Evolutionary conservation across 352 stramenopile species (phyloP), one percentile per base, ranked within the genome.

Genomic region (Globisporangium perplexum): DNA sequence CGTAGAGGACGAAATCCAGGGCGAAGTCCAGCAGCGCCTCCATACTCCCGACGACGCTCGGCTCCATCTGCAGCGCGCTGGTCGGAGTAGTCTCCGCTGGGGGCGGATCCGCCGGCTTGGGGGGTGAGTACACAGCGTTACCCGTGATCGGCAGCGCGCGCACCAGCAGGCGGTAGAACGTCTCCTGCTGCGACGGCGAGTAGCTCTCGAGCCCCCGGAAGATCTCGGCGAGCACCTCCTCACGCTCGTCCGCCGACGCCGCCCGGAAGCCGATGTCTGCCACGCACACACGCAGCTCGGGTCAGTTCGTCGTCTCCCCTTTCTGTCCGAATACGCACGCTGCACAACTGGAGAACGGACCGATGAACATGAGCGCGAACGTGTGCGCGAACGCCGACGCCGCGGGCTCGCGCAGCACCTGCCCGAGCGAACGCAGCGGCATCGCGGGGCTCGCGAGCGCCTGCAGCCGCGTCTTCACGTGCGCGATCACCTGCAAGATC

Each of bases 341-440:
- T 30, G 26, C 26, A 30, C 26, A 30, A 5, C 5, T 7, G 12
- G 12, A 11, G 4, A 39, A 60, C 62, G 35, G 36, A 90, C 79
- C 80, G 26, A 93, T 74, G 50, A 93, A 93, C 39, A 91, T 63
- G 23, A 88, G 70, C 3, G 78, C 69, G 59, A 93, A 72, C 52
- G 84, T 90, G 56, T 73, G 70, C 23, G 83, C 68, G 24, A 87
- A 88, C 14, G 72, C 68, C 12, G 70, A 83, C 7, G 72, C 66
- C 2, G 72, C 68, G 8, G 65, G 38, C 18, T 64, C 60, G 14
- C 61, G 62, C 20, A 90, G 39, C 50, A 87, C 47, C 33, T 71
- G 54, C 7, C 63, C 68, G 18, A 93, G 66, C 46, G 71, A 63
- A 14, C 63, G 50, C 28, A 89, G 54, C n/a, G 82, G 82, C 36